Conservation (phyloP, 345 rosid genomes). For the Linum tenue region DNA sequence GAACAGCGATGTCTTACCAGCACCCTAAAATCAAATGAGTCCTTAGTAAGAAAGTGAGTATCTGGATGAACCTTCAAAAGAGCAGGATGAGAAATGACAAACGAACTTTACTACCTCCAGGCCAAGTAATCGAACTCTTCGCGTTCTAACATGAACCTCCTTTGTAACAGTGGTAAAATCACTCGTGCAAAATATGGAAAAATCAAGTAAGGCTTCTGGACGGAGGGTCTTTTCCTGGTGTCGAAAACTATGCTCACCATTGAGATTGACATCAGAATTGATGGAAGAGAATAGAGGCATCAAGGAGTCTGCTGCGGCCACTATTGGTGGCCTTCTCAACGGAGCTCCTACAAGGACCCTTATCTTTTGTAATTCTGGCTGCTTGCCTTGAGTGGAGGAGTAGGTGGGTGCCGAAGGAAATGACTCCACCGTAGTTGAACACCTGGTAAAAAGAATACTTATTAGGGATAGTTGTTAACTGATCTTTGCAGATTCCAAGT, state of each 20-base stretch:
- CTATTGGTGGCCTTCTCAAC: conserved; percentile 61
- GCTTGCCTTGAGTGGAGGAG: conserved; percentile 43
- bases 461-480: no score
- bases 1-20: conserved; percentile 85
- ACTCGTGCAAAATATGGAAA: conserved; percentile 70
- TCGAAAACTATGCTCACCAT: conserved; percentile 30
- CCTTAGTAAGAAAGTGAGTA: conserved; percentile 9
- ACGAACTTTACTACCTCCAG: conserved; percentile 59
- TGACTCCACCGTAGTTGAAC: conserved; percentile 79
- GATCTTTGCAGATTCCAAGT: no score
- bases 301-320: conserved; percentile 37
- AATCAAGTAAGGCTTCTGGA: conserved; percentile 54
- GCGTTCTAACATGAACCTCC: conserved; percentile 89
- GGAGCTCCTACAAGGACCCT: conserved; percentile 70
- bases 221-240: conserved; percentile 32
- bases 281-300: conserved; percentile 53
- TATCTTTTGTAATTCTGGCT: conserved; percentile 62
- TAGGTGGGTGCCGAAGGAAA: conserved; percentile 65
- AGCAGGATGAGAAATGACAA: not conserved
- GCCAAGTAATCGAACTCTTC: conserved; percentile 85
- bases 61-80: not conserved
- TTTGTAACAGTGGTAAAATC: conserved; percentile 78
- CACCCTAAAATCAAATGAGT: conserved; percentile 46
- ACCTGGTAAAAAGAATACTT: conserved; percentile 34
- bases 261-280: conserved; percentile 36